These are phyloP conservation scores for Tolypocladium amazonense DNA, from an alignment of 2,329 filamentous ascomycete genomes.

Conservation along the genomic window DNA sequence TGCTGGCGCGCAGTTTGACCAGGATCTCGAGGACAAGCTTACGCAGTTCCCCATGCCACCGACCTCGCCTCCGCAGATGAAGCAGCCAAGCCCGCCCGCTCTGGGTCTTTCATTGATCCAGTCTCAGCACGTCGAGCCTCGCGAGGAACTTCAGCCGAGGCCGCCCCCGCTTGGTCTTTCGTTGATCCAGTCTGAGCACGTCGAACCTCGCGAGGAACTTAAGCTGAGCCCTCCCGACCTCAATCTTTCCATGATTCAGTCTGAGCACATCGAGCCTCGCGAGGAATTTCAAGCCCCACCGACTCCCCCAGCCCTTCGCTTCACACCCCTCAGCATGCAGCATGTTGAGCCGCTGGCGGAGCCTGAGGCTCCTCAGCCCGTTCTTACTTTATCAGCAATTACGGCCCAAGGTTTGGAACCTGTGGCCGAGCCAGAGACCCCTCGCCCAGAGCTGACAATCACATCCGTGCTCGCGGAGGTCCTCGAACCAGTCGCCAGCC, in stretches of 20 bases:
- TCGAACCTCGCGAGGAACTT: no score
- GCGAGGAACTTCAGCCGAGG: constrained; percentile 18
- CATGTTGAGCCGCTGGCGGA: constrained; percentile 19
- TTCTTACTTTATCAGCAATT: constrained; percentile 16
- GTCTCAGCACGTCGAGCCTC: constrained; percentile 32
- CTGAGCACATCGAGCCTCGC: constrained; percentile 31
- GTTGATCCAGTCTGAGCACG: no score
- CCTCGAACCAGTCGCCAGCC: constrained; percentile 2
- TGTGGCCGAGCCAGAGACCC: constrained; percentile 14
- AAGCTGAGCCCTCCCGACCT: constrained; percentile 23
- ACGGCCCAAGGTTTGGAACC: constrained; percentile 14
- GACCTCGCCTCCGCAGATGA: constrained; percentile 21
- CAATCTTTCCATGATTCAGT: constrained; percentile 32
- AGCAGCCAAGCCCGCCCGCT: constrained; percentile 19
- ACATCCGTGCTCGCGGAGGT: constrained; percentile 13
- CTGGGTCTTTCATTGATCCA: constrained; percentile 35
- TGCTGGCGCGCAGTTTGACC: constrained; percentile 38
- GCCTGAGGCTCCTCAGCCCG: constrained; percentile 8
- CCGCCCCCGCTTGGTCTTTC: no score
- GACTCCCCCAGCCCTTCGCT: constrained; percentile 19
- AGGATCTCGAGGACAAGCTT: constrained; percentile 39
- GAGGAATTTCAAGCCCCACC: constrained; percentile 20
- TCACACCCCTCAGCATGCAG: constrained; percentile 15
- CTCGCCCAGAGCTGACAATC: constrained; percentile 13
- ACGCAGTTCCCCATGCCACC: constrained; percentile 45